These are phyloP conservation scores for Tulasnella sp. DNA, from an alignment of 768 basidiomycete species.

Conservation along the genomic window DNA sequence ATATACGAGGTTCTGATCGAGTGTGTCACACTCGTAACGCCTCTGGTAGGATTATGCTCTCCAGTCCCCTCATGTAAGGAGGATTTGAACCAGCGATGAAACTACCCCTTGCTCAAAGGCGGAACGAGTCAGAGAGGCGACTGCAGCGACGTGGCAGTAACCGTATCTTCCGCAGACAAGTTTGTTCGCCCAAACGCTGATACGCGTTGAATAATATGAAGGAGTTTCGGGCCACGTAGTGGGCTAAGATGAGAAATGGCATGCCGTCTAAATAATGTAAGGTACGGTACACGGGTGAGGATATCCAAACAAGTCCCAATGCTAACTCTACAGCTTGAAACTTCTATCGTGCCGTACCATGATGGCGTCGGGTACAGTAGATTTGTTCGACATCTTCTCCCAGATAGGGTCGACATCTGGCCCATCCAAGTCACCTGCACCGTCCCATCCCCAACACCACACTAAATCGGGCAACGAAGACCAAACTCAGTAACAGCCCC, in stretches of 20 bases:
- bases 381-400: slow-evolving; percentile 70
- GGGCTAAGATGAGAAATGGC: background rate
- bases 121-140: too few species aligned
- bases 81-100: too few species aligned
- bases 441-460: slow-evolving; percentile 99
- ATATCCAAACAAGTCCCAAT: background rate
- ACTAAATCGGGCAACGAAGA: slow-evolving; percentile 48
- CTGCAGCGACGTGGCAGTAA: too few species aligned
- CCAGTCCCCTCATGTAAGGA: too few species aligned
- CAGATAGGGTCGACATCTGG: slow-evolving; percentile 98
- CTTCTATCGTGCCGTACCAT: slow-evolving; percentile 64
- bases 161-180: too few species aligned
- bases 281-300: background rate
- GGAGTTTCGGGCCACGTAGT: background rate
- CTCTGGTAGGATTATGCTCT: too few species aligned
- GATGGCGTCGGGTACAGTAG: slow-evolving; percentile 57
- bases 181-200: background rate
- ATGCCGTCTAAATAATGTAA: slow-evolving; percentile 2
- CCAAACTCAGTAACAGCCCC: background rate
- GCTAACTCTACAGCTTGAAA: slow-evolving; percentile 10
- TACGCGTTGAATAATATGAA: background rate
- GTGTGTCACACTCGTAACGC: too few species aligned
- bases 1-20: too few species aligned
- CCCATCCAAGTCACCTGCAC: slow-evolving; percentile 94
- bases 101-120: too few species aligned